A percentile compares a stretch with the other conserved stretches of the same genome.
Evolutionary conservation across 345 rosid genomes (phyloP).

Genomic region (Acer campestre): DNA sequence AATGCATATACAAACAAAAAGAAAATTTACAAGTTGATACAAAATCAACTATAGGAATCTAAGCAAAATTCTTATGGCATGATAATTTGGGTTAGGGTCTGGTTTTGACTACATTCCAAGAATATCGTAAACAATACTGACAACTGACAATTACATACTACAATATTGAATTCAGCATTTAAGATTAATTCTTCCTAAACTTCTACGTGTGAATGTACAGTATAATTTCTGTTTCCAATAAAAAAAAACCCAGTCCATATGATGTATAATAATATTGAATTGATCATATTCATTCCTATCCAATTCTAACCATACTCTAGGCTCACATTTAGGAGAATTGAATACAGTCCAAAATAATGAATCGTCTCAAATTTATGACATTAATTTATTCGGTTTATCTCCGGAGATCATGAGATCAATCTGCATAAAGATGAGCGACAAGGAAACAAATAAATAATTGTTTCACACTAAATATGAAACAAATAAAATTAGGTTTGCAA

Average conservation of each 20-base stretch:
- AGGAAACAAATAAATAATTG: slow-evolving; percentile 20
- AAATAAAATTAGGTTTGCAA: not conserved
- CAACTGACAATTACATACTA: not conserved
- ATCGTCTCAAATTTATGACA: slow-evolving; percentile 49
- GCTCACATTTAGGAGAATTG: slow-evolving; percentile 58
- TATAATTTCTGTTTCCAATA: not conserved
- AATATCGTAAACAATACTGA: not conserved
- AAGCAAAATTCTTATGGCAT: not conserved
- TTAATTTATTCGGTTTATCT: slow-evolving; percentile 75
- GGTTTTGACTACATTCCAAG: not conserved
- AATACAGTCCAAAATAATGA: slow-evolving; percentile 69
- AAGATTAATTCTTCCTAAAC: not conserved
- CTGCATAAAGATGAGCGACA: slow-evolving; percentile 42
- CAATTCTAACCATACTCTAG: slow-evolving; percentile 53
- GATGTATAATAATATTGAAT: slow-evolving; percentile 5
- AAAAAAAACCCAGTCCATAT: not conserved
- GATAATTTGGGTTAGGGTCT: too few relatives aligned
- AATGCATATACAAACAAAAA: not conserved
- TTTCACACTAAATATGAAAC: not conserved
- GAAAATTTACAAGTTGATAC: not conserved
- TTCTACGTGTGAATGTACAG: not conserved
- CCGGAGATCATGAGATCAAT: slow-evolving; percentile 86
- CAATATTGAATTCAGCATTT: not conserved
- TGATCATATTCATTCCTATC: slow-evolving; percentile 57
- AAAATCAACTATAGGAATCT: not conserved